These are phyloP conservation scores for Onygenales sp. DNA, from an alignment of 2,329 filamentous ascomycete genomes.

Conservation along the genomic window DNA sequence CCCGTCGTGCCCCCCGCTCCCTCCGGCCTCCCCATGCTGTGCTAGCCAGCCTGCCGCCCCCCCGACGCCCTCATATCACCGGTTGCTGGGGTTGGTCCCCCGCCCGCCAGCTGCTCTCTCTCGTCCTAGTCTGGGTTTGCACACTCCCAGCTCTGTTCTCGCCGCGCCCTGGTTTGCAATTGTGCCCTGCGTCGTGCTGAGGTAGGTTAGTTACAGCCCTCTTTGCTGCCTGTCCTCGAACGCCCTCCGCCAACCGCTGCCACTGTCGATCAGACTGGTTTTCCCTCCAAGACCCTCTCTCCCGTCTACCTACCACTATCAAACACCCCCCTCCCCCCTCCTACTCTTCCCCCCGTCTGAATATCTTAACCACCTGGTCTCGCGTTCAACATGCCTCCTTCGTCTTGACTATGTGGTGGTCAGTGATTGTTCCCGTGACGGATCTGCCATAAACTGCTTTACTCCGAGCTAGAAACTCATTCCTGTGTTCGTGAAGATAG, in stretches of 20 bases:
- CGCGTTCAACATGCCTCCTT: background rate
- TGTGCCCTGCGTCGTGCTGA: background rate
- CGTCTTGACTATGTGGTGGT: background rate
- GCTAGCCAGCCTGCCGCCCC: background rate
- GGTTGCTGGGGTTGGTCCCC: conserved; percentile 2
- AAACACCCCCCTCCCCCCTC: too few species aligned
- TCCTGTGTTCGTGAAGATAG: background rate
- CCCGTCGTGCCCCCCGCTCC: background rate
- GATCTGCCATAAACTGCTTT: background rate
- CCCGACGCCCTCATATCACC: background rate
- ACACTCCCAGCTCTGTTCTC: background rate
- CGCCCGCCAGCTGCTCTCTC: background rate
- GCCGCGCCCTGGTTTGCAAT: too few species aligned
- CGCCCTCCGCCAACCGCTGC: background rate
- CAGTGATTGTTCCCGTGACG: background rate
- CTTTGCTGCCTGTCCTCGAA: background rate
- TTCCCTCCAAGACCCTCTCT: too few species aligned
- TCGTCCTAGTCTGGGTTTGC: background rate
- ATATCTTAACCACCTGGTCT: too few species aligned
- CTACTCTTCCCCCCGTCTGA: too few species aligned
- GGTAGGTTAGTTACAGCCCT: background rate
- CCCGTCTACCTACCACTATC: too few species aligned
- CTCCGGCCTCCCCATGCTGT: background rate
- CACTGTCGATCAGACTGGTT: too few species aligned
- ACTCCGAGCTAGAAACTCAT: background rate